These are phyloP conservation scores for Microthyrium microscopicum DNA, from an alignment of 2,329 filamentous ascomycete genomes.

Conservation along the genomic window DNA sequence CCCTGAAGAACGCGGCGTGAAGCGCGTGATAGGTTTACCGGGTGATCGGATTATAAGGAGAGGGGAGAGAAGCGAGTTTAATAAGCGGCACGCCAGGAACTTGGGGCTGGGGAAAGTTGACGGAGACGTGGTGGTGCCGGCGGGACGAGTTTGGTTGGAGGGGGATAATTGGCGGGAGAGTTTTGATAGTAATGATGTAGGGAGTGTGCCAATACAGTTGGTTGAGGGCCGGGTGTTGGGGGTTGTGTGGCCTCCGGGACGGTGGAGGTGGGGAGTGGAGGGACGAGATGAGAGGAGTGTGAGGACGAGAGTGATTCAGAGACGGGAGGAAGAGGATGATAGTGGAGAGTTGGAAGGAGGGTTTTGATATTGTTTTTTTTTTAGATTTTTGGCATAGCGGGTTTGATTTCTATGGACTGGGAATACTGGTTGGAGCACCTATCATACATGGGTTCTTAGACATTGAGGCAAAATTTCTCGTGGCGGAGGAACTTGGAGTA, in stretches of 20 bases:
- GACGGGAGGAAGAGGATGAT: background rate
- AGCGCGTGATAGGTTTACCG: slow-evolving; percentile 65
- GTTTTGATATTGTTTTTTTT: too few species aligned
- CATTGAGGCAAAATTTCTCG: too few species aligned
- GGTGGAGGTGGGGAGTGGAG: background rate
- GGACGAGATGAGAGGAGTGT: background rate
- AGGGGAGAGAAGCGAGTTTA: slow-evolving; percentile 23
- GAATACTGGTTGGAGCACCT: too few species aligned
- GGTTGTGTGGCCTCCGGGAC: slow-evolving; percentile 6
- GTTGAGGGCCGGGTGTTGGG: slow-evolving; percentile 4
- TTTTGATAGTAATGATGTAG: slow-evolving; percentile 79
- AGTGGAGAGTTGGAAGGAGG: too few species aligned
- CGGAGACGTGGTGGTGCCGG: slow-evolving; percentile 45
- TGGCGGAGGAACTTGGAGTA: too few species aligned
- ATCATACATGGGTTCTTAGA: too few species aligned
- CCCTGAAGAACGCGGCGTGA: slow-evolving; percentile 55
- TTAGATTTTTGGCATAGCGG: too few species aligned
- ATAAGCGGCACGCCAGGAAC: slow-evolving; percentile 27
- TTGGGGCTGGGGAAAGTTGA: slow-evolving; percentile 11
- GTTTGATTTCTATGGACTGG: too few species aligned
- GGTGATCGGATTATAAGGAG: slow-evolving; percentile 59
- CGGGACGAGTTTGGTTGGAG: slow-evolving; percentile 86
- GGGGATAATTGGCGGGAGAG: slow-evolving; percentile 64
- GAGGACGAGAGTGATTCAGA: background rate
- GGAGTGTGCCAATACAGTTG: slow-evolving; percentile 37